Conservation (phyloP, 176 grass and related monocot genomes). For the Otatea glauca region DNA sequence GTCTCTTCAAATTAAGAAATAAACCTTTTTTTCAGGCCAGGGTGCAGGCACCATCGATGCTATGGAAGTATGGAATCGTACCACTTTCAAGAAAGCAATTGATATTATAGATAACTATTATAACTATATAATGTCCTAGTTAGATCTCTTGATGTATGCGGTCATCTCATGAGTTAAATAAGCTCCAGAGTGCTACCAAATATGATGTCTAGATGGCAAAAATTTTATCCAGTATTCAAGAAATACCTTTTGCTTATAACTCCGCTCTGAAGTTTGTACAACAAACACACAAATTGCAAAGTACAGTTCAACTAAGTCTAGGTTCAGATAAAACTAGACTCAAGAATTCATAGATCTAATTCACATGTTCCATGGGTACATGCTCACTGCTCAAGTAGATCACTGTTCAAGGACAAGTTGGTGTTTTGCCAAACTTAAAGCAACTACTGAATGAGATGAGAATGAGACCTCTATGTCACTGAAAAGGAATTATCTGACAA, state of each 20-base stretch:
- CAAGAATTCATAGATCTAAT: constrained; percentile 15
- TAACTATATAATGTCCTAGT: not conserved
- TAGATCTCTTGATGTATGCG: not conserved
- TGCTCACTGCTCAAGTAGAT: not conserved
- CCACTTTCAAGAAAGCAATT: not conserved
- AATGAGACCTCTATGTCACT: not conserved
- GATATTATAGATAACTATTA: not conserved
- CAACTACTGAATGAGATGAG: constrained; percentile 1
- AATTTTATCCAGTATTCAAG: not conserved
- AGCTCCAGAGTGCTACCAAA: not conserved
- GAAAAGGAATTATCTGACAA: not conserved
- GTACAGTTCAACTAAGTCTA: not conserved
- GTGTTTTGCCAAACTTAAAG: not conserved
- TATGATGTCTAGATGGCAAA: not conserved
- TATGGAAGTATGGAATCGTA: not conserved
- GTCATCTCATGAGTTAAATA: not conserved
- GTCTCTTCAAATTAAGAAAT: not conserved
- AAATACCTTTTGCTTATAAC: not conserved
- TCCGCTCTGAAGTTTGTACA: not conserved
- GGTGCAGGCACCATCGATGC: not conserved
- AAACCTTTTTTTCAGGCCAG: not conserved
- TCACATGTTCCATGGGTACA: not conserved
- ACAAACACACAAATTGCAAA: not conserved
- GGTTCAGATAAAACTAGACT: not conserved
- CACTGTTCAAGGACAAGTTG: not conserved